phyloP scores from a whole-genome alignment of 2,329 filamentous ascomycete genomes.

The Raffaelea albimanens region DNA sequence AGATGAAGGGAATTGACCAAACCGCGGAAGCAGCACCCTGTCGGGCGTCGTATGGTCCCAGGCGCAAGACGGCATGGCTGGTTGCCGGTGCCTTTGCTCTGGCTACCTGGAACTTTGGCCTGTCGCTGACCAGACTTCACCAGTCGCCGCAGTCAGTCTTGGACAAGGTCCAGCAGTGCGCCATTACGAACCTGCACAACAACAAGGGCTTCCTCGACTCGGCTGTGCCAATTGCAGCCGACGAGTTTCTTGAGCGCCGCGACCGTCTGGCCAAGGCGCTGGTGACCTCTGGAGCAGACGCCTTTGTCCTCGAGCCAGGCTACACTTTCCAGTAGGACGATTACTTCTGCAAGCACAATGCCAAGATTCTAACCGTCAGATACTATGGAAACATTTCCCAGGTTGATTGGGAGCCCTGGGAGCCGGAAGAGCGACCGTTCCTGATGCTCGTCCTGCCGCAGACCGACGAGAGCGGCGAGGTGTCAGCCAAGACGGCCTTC shows the following conservation, averaged over 20 bases:
- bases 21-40: too few species aligned
- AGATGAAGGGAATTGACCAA: too few species aligned
- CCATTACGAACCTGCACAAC: slow-evolving; percentile 39
- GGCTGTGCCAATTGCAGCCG: slow-evolving; percentile 34
- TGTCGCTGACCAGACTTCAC: background rate
- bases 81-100: too few species aligned
- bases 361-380: slow-evolving; percentile 9
- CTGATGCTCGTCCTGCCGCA: slow-evolving; percentile 49
- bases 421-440: slow-evolving; percentile 55
- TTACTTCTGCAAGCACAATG: background rate
- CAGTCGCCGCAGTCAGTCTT: background rate
- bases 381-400: slow-evolving; percentile 55
- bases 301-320: slow-evolving; percentile 53
- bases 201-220: slow-evolving; percentile 40
- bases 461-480: slow-evolving; percentile 23
- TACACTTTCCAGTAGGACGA: slow-evolving; percentile 48
- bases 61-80: too few species aligned
- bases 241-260: slow-evolving; percentile 45
- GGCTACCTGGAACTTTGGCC: too few species aligned
- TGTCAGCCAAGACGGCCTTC: slow-evolving; percentile 47
- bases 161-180: slow-evolving; percentile 26
- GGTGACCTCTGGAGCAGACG: slow-evolving; percentile 39
- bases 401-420: slow-evolving; percentile 54
- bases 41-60: too few species aligned
- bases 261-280: slow-evolving; percentile 48